Base-by-base conservation (phyloP, 2,329 filamentous ascomycete species). In the Diaporthe amygdali region DNA sequence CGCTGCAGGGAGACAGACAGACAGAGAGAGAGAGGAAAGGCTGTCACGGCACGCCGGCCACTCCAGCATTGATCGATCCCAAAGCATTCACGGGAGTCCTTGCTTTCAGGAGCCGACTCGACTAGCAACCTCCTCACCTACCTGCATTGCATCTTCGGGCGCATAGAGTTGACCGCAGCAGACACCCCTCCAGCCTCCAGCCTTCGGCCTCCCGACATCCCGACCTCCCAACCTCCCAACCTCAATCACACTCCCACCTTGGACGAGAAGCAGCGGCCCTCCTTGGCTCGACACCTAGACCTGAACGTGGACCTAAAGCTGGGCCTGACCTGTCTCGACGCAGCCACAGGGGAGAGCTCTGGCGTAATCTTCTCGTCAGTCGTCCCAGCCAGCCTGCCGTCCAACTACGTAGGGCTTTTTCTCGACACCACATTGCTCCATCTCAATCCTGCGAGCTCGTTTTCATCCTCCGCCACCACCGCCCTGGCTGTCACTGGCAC, bases 321-420 rank as follows among this genome's bases (percentile, higher is more conserved):
- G 51, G 30, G 37, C 51, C 51, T 34, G 56, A 47, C 59, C 12
- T 63, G 59, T 25, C 59, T 63, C 27, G 59, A 47, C 59, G 27
- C 32, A 32, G 30, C 41, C 61, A 39, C 49, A 34, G 51, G 39
- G 55, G 39, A 39, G 30, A 56, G 47, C 41, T 46, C 66, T 68
- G 66, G 52, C 66, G 66, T 68, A 68, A 68, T 68, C 49, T 27
- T 59, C 51, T 68, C 52, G 66, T 59, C 66, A 68, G 66, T 59
- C 52, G 22, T 49, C 20, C 52, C 41, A 59, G 22, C 52, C 41
- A 59, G 22, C 44, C 52, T 37, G 41, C 66, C 47, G 66, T 44
- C 39, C 46, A 41, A n/a, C n/a, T n/a, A n/a, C n/a, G n/a, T n/a
- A n/a, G n/a, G 41, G 52, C 30, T 52, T 25, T 27, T 56, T 46